Evolutionary conservation across 108 stramenopile genomes (phyloP), one percentile per base, ranked within the genome.

Genomic region (Skeletonema potamos): DNA sequence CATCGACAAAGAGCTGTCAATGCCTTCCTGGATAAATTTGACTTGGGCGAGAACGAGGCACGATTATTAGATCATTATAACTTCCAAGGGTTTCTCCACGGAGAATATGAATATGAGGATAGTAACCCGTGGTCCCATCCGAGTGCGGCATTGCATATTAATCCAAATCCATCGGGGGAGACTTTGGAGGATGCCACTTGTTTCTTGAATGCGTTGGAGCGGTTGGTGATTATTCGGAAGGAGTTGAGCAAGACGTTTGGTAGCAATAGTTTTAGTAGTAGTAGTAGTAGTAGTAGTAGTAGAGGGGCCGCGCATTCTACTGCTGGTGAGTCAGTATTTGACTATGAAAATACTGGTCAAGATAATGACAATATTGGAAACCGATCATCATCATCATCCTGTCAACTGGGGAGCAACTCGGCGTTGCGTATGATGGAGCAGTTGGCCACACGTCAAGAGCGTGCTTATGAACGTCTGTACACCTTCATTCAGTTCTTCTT

Each of bases 351-450:
- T 17, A 36, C 54, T 39, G 54, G 51, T 24, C 6, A 22, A 20
- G 66, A 66, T 15, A 74, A 54, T 33, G 57, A 56, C 2, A 32
- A 0, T 7, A 62, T 7, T 18, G 43, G 32, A 13, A 26, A 12
- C 27, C 29, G 33, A 27, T 41, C 15, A 26, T 33, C 44, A 41
- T 7, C 55, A 32, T 18, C 54, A 26, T 27, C 11, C 10, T 72
- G 67, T 13, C 58, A 66, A 34, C 60, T 94, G 26, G 91, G 90
- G 5, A 77, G 89, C 6, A 79, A 88, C 9, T 91, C 89, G 26
- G 91, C 93, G 0, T 60, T 92, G 24, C 76, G 91, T 22, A 94
- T 94, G 93, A 91, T 94, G 89, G 93, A 94, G 70, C 60, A 73
- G 20, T 71, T 94, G 36, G 89, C 90, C 9, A 60, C 75, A 44